A percentile compares a stretch with the other conserved stretches of the same genome.
Evolutionary conservation across 352 stramenopile species (phyloP).

Genomic region (Globisporangium apiculatum): DNA sequence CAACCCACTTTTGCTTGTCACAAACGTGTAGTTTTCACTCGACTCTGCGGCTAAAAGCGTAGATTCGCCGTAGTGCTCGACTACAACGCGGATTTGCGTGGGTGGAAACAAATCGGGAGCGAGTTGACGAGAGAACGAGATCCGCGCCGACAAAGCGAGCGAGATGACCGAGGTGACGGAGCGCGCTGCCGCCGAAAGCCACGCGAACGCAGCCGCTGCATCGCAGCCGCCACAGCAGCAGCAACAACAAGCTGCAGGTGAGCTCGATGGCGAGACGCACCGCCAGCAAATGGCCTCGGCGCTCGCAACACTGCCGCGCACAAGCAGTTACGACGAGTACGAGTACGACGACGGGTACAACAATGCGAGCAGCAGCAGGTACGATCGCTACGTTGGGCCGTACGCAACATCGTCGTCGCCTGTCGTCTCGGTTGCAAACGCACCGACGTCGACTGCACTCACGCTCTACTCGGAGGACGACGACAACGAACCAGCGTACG

Average conservation of each 20-base stretch:
- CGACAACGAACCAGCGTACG: conserved; percentile 21
- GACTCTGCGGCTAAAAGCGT: too few species aligned
- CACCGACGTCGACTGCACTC: conserved; percentile 32
- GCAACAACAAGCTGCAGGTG: conserved; percentile 4
- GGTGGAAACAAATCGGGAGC: too few species aligned
- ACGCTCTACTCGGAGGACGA: conserved; percentile 34
- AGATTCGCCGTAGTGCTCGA: too few species aligned
- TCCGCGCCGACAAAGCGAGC: background rate
- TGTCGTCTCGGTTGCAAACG: conserved; percentile 1
- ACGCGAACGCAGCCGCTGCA: background rate
- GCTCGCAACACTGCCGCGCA: conserved; percentile 24
- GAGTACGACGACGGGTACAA: conserved; percentile 12
- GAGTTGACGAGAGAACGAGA: background rate
- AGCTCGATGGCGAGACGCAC: conserved; percentile 23
- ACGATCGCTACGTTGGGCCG: conserved; percentile 10
- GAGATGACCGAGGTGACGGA: conserved; percentile 16
- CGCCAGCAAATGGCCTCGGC: conserved; percentile 23
- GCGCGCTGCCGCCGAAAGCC: conserved; percentile 1
- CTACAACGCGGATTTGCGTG: too few species aligned
- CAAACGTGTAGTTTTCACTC: too few species aligned
- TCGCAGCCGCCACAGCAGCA: background rate
- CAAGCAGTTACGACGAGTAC: conserved; percentile 7
- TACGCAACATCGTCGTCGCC: conserved; percentile 7
- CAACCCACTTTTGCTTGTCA: too few species aligned
- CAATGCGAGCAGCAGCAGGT: conserved; percentile 12